A percentile compares a stretch with the other conserved stretches of the same genome.
Conservation (phyloP, 2,329 filamentous ascomycete genomes). For the Cladobotryum mycophilum region DNA sequence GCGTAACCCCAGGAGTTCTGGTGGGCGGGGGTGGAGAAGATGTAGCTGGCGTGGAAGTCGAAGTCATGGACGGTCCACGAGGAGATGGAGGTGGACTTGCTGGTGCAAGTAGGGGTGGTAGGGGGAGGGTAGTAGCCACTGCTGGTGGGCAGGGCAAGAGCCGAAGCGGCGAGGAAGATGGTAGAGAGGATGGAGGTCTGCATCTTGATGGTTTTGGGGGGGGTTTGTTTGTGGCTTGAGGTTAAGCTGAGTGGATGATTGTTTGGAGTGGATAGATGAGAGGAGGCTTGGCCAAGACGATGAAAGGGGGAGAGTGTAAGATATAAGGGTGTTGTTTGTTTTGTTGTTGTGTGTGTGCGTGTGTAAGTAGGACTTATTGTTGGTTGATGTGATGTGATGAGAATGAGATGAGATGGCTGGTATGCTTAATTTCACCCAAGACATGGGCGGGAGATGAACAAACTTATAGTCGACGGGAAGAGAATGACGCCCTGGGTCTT, state of each 20-base stretch:
- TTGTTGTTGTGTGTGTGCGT: too few relatives aligned
- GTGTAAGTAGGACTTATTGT: too few relatives aligned
- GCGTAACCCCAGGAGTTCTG: constrained; percentile 43
- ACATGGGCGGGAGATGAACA: too few relatives aligned
- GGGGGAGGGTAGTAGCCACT: neutral
- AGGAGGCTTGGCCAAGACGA: neutral
- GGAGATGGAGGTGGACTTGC: constrained; percentile 14
- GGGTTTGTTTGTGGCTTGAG: neutral
- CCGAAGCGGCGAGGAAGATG: constrained; percentile 20
- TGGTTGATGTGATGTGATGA: too few relatives aligned
- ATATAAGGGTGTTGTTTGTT: neutral
- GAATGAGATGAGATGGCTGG: too few relatives aligned
- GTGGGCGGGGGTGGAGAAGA: constrained; percentile 46
- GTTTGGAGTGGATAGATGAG: neutral
- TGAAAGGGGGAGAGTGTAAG: neutral
- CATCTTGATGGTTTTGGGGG: neutral
- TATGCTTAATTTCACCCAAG: too few relatives aligned
- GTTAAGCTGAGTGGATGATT: neutral
- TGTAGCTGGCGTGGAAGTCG: constrained; percentile 42
- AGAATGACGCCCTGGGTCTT: too few relatives aligned
- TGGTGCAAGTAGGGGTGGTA: constrained; percentile 15
- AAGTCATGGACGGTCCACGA: constrained; percentile 39
- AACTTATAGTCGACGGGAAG: too few relatives aligned
- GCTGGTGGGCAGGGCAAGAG: constrained; percentile 18
- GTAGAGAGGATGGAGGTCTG: constrained; percentile 15